Base-by-base conservation (phyloP, 1,284 basidiomycete species). In the Moesziomyces sp. region DNA sequence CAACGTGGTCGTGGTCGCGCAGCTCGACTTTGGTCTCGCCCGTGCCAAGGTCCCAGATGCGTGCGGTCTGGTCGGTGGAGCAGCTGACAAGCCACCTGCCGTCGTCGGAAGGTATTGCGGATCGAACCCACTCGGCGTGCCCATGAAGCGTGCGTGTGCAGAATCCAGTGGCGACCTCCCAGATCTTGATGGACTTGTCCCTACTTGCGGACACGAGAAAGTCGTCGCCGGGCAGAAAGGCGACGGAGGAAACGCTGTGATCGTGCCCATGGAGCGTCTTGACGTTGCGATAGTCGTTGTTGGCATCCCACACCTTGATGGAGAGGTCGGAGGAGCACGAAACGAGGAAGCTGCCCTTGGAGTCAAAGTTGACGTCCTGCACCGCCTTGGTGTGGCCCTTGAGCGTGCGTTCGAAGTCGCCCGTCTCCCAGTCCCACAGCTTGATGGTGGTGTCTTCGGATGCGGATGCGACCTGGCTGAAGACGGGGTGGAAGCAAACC, bases 391-490 rank as follows among this genome's bases (percentile, higher is more conserved):
- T 95, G 86, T 96, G 93, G 0, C 93, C 93, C 85, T 95, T 96
- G 63, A 96, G 86, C 9, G 94, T 95, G 63, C 92, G 86, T 84
- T 96, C 94, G 79, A 94, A 92, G 74, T 95, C 93, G 26, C 93
- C 93, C 42, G 92, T 92, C 83, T 96, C 93, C 93, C 93, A 96
- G 82, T 96, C 93, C 93, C 93, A 95, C 52, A 96, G 89, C 86
- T 95, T 95, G 77, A 95, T 88, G 2, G 90, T 93, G 40, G 91
- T 88, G 81, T 96, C 93, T 81, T 94, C 93, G 76, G 91, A 92
- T 6, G 92, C 93, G 30, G 90, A 91, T 11, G 92, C 93, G 33
- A 95, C 85, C 16, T 92, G 87, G 43, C 90, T 93, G 86, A 93
- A 95, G 30, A 89, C 87, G 0, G 93, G 94, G 83, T 96, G 93